Conservation (phyloP, 768 basidiomycete species). For the Naganishia vishniacii region DNA sequence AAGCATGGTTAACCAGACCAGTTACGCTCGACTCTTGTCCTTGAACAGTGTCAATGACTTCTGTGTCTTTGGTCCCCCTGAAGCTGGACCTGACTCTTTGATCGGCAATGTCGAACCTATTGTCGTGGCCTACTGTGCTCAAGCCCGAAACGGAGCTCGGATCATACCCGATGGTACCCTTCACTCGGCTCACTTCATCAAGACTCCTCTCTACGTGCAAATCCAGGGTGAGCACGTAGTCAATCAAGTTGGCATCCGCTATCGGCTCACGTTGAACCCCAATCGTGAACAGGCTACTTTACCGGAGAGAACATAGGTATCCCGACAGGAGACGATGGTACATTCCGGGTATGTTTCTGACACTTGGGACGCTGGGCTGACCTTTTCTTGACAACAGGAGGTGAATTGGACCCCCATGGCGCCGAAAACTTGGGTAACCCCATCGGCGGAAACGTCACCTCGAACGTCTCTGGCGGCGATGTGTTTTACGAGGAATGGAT, state of each 20-base stretch:
- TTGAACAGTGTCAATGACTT: conserved; percentile 49
- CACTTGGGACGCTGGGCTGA: conserved; percentile 36
- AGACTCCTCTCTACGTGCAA: conserved; percentile 13
- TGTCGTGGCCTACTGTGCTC: conserved; percentile 31
- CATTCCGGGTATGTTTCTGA: conserved; percentile 39
- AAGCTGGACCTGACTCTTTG: conserved; percentile 19
- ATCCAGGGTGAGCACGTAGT: conserved; percentile 20
- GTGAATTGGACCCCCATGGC: conserved; percentile 33
- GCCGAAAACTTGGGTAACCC: conserved; percentile 50
- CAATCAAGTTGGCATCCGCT: not conserved
- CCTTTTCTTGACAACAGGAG: not conserved
- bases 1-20: conserved; percentile 48
- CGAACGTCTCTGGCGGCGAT: conserved; percentile 47
- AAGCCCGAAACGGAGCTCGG: conserved; percentile 52
- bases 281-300: no score
- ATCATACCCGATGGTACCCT: conserved; percentile 52
- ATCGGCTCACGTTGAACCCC: no score
- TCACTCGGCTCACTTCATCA: conserved; percentile 40
- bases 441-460: conserved; percentile 50
- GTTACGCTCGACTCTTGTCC: conserved; percentile 42
- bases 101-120: conserved; percentile 27
- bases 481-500: conserved; percentile 53
- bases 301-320: conserved; percentile 46
- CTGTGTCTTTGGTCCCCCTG: conserved; percentile 28
- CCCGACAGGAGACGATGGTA: conserved; percentile 40